Evolutionary conservation across 2,329 filamentous ascomycete genomes (phyloP).

Genomic region (Apiospora saccharicola): DNA sequence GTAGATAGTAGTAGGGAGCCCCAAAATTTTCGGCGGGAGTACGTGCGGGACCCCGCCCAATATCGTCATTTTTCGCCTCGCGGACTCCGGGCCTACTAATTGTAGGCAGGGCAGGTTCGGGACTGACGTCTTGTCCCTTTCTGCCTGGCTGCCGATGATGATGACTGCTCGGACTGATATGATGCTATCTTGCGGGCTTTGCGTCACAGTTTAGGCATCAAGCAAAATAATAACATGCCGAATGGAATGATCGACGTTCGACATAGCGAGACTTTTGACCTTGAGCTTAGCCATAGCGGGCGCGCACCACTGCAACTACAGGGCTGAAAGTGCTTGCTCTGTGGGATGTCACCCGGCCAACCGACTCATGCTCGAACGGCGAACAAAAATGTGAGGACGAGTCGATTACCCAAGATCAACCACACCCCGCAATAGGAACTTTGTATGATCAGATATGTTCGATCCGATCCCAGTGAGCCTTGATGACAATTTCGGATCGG

Average conservation of each 20-base stretch:
- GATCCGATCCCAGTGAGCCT: constrained; percentile 5
- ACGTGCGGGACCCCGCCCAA: constrained; percentile 16
- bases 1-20: not conserved
- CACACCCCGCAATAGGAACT: constrained; percentile 1
- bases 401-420: not conserved
- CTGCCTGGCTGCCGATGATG: not conserved
- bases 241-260: constrained; percentile 6
- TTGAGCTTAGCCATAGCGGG: not conserved
- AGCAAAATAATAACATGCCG: not conserved
- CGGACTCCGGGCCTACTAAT: not conserved
- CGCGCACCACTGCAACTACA: not conserved
- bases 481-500: not conserved
- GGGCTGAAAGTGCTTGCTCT: not conserved
- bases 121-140: not conserved
- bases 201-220: not conserved
- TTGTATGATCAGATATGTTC: not conserved
- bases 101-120: not conserved
- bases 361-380: constrained; percentile 1
- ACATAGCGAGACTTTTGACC: constrained; percentile 5
- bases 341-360: not conserved
- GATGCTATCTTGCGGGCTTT: not conserved
- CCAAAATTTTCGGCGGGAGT: constrained; percentile 1
- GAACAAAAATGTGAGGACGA: not conserved
- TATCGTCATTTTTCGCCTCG: constrained; percentile 19
- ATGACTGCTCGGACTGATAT: not conserved